Evolutionary conservation across 331 rosid species (phyloP), one percentile per base, ranked within the genome.

Genomic region (Prunus yedoensis): DNA sequence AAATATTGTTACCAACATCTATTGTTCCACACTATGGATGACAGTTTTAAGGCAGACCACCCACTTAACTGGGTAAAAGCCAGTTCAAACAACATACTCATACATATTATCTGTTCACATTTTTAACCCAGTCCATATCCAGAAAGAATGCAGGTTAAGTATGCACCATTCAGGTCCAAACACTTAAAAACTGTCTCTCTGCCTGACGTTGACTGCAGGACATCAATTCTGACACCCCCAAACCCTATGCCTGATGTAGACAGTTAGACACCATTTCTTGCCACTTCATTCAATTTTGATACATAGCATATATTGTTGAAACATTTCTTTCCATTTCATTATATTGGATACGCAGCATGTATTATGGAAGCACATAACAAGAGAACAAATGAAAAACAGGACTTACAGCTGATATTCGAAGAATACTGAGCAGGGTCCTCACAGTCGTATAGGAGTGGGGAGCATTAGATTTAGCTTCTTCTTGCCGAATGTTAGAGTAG

Each of bases 361-460:
- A 66, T 35, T 11, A 30, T 3, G 10, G 66, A 32, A 60, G 2
- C 49, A 68, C 38, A 30, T 20, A 21, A 14, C 47, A 61, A 27
- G 61, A 2, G 27, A 67, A 23, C 10, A n/a, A 43, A 79, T 4
- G 70, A 41, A 30, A 68, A n/a, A 68, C 15, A 56, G 30, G 74
- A 84, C 96, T 87, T 87, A 95, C 97, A 53, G 98, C 83, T 51
- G 99, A 92, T 84, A 92, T 87, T 76, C 98, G 98, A 71, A 95
- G 96, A 83, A 95, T 95, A 79, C 98, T 95, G 81, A 95, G 99
- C 79, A 95, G 87, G 59, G 99, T 95, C 89, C 99, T 83, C 77
- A 95, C 87, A 25, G 99, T 95, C 15, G 99, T 92, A 77, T 95
- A 95, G 75, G 99, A 89, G 83, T 95, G 97, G 17, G 99, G 98